Evolutionary conservation across 495 filamentous ascomycete species (phyloP).

Genomic region (Chaetomium tenue): DNA sequence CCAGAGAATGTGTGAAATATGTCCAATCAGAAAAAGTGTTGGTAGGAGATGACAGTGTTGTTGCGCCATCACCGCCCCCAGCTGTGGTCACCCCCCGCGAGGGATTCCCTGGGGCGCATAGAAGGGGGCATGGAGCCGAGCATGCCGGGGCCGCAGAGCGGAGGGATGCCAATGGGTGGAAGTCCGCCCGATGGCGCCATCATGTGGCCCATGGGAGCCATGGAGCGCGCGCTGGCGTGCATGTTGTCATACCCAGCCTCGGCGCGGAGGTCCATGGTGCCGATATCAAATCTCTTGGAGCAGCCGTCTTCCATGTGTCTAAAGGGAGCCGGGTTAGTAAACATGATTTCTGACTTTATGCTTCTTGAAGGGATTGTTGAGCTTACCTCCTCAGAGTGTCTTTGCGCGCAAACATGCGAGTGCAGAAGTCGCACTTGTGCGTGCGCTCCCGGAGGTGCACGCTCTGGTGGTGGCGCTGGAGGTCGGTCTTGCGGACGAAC

Average conservation of each 20-base stretch:
- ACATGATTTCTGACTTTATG: not conserved
- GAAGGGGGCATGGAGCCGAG: constrained; percentile 40
- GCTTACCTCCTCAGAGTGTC: constrained; percentile 77
- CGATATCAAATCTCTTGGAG: constrained; percentile 65
- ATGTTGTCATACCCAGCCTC: constrained; percentile 40
- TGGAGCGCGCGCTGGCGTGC: constrained; percentile 24
- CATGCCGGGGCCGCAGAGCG: constrained; percentile 36
- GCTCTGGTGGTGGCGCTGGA: constrained; percentile 77
- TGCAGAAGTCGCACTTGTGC: constrained; percentile 68
- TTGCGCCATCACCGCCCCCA: constrained; percentile 33
- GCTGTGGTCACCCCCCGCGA: constrained; percentile 24
- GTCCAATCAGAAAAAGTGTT: constrained; percentile 16
- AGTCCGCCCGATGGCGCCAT: constrained; percentile 33
- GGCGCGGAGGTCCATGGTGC: constrained; percentile 46
- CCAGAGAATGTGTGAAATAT: constrained; percentile 19
- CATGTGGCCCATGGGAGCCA: constrained; percentile 31
- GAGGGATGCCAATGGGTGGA: constrained; percentile 47
- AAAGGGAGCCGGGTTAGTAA: constrained; percentile 15
- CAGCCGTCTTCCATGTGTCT: constrained; percentile 82
- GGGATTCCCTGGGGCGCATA: constrained; percentile 34
- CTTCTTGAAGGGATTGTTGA: not conserved
- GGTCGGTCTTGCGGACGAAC: constrained; percentile 82
- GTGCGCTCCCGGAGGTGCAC: constrained; percentile 76
- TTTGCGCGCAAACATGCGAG: constrained; percentile 72
- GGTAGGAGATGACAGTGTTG: not conserved